A percentile compares a stretch with the other conserved stretches of the same genome.
Evolutionary conservation across 352 stramenopile species (phyloP).

Genomic region (Globisporangium camurandrum): DNA sequence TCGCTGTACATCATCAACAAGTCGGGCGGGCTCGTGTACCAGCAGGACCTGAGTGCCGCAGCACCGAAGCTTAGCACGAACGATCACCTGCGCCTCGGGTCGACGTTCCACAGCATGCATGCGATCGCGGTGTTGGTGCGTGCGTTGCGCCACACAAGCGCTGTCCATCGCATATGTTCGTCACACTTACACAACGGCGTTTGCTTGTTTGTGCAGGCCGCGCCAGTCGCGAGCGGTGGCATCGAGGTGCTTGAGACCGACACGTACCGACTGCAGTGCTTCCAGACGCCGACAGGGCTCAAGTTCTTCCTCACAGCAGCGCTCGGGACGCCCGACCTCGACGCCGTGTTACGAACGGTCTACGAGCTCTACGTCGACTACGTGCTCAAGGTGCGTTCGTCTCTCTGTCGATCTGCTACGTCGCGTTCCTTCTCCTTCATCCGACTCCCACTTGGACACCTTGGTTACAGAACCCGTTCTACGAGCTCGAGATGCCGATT

Average conservation of each 20-base stretch:
- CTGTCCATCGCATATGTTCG: no score
- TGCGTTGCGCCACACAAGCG: no score
- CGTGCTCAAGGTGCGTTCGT: constrained; percentile 83
- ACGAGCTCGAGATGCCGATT: constrained; percentile 94
- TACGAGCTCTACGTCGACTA: constrained; percentile 95
- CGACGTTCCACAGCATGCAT: constrained; percentile 93
- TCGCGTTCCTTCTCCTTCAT: neutral
- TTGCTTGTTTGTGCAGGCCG: constrained; percentile 44
- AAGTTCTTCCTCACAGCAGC: constrained; percentile 93
- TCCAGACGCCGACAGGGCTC: constrained; percentile 88
- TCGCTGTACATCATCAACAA: constrained; percentile 94
- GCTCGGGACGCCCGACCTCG: constrained; percentile 76
- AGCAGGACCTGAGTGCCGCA: constrained; percentile 82
- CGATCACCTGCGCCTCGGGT: constrained; percentile 90
- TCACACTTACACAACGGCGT: no score
- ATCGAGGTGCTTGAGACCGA: constrained; percentile 91
- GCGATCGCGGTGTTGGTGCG: constrained; percentile 79
- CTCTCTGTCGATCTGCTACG: neutral
- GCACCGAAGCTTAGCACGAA: constrained; percentile 87
- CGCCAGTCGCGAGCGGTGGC: constrained; percentile 74
- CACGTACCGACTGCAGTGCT: constrained; percentile 89
- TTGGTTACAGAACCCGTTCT: constrained; percentile 90
- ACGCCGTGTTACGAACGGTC: constrained; percentile 77
- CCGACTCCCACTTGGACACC: neutral
- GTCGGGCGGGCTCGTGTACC: constrained; percentile 89